Evolutionary conservation across 306 rosid genomes (phyloP).

Genomic region (Dalbergia oliveri): DNA sequence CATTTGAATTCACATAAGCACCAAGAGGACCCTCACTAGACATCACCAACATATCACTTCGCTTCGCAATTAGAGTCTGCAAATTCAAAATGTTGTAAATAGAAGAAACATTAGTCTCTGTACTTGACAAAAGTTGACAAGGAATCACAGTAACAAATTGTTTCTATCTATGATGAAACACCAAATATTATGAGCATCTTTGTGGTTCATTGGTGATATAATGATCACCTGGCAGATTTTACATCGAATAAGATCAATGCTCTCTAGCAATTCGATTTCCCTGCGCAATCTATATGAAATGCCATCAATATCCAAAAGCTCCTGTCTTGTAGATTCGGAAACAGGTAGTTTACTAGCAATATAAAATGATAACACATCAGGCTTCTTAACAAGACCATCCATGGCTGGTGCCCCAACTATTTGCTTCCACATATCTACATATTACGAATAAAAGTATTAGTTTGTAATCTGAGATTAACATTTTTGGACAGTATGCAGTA

Average conservation of each 20-base stretch:
- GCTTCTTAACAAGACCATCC: slow-evolving; percentile 86
- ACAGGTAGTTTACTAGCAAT: slow-evolving; percentile 97
- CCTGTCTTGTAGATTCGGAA: slow-evolving; percentile 94
- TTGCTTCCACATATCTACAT: slow-evolving; percentile 94
- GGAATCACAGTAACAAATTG: background rate
- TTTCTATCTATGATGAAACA: background rate
- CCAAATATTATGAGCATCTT: slow-evolving; percentile 5
- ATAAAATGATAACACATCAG: slow-evolving; percentile 80
- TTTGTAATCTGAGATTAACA: slow-evolving; percentile 11
- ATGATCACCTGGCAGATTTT: slow-evolving; percentile 75
- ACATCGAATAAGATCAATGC: slow-evolving; percentile 79
- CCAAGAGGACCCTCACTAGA: slow-evolving; percentile 97
- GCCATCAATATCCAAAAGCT: slow-evolving; percentile 92
- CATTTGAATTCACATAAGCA: slow-evolving; percentile 84
- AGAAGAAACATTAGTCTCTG: slow-evolving; percentile 5
- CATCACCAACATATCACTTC: slow-evolving; percentile 96
- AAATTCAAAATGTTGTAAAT: slow-evolving; percentile 44
- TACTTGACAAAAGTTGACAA: slow-evolving; percentile 37
- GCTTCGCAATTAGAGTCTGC: slow-evolving; percentile 83
- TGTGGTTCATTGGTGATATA: slow-evolving; percentile 21
- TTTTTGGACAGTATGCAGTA: background rate
- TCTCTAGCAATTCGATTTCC: slow-evolving; percentile 90
- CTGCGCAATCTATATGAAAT: slow-evolving; percentile 85
- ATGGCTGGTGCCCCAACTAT: slow-evolving; percentile 79
- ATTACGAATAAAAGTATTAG: slow-evolving; percentile 38